These are phyloP conservation scores for Macadamia integrifolia DNA, from an alignment of 164 flowering plant genomes.

Conservation along the genomic window DNA sequence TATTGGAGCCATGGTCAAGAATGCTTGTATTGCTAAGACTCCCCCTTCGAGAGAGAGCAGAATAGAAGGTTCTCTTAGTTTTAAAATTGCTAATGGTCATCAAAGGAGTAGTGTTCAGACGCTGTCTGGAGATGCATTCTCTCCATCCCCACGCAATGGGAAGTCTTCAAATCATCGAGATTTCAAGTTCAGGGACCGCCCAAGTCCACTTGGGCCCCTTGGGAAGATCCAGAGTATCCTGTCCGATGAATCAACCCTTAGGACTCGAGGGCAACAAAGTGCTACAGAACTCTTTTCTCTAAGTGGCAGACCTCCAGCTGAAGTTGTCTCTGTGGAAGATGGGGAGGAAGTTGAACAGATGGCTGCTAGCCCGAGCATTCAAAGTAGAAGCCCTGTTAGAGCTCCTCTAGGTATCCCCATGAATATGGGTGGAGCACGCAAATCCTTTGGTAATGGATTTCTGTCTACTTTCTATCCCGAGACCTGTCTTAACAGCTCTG, in stretches of 20 bases:
- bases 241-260: slow-evolving; percentile 32
- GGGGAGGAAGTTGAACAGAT: slow-evolving; percentile 92
- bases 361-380: slow-evolving; percentile 57
- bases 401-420: slow-evolving; percentile 79
- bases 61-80: slow-evolving; percentile 22
- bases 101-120: slow-evolving; percentile 41
- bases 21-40: slow-evolving; percentile 45
- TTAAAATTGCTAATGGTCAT: slow-evolving; percentile 29
- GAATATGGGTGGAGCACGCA: slow-evolving; percentile 32
- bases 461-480: slow-evolving; percentile 16
- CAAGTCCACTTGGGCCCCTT: slow-evolving; percentile 57
- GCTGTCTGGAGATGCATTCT: slow-evolving; percentile 39
- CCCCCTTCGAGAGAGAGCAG: slow-evolving; percentile 44
- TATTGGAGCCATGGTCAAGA: slow-evolving; percentile 52
- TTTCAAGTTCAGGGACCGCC: slow-evolving; percentile 46
- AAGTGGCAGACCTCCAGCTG: slow-evolving; percentile 61
- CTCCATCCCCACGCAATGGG: slow-evolving; percentile 56
- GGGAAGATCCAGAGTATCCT: slow-evolving; percentile 30
- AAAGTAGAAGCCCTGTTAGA: slow-evolving; percentile 71
- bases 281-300: slow-evolving; percentile 56
- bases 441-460: slow-evolving; percentile 28
- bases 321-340: slow-evolving; percentile 74
- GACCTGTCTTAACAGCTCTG: slow-evolving; percentile 45
- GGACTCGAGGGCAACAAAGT: slow-evolving; percentile 56
- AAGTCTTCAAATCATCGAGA: slow-evolving; percentile 44